Percentiles rank a stretch among this genome's conserved stretches.
Conservation (phyloP, 164 flowering plant genomes). For the Chimonanthus praecox region DNA sequence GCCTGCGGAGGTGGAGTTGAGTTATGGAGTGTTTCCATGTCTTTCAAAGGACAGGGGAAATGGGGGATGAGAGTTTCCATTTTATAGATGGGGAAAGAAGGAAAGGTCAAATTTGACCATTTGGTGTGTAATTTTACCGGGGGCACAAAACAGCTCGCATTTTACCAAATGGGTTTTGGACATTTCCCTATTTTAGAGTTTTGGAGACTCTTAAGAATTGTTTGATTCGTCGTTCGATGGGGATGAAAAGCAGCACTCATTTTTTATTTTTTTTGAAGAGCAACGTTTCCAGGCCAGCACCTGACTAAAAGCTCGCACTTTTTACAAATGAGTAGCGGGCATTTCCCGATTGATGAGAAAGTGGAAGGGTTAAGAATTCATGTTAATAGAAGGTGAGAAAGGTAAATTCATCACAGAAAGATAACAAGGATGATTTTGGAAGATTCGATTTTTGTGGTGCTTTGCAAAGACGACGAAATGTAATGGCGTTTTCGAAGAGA, state of each 20-base stretch:
- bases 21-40: constrained; percentile 22
- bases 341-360: background rate
- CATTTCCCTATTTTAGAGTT: no score
- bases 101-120: background rate
- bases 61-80: constrained; percentile 51
- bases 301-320: background rate
- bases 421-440: no score
- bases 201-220: no score
- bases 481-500: no score
- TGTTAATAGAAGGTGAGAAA: background rate
- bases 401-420: background rate
- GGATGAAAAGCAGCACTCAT: no score
- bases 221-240: no score
- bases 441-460: background rate
- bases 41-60: constrained; percentile 18
- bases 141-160: no score
- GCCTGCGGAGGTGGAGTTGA: constrained; percentile 21
- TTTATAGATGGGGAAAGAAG: background rate
- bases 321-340: background rate
- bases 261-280: no score
- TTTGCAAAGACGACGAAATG: background rate
- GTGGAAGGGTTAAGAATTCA: background rate
- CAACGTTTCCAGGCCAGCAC: no score
- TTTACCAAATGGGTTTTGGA: no score
- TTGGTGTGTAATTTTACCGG: no score